Evolutionary conservation across 2,329 filamentous ascomycete genomes (phyloP), one percentile per base, ranked within the genome.

Genomic region (Clarireedia monteithiana): DNA sequence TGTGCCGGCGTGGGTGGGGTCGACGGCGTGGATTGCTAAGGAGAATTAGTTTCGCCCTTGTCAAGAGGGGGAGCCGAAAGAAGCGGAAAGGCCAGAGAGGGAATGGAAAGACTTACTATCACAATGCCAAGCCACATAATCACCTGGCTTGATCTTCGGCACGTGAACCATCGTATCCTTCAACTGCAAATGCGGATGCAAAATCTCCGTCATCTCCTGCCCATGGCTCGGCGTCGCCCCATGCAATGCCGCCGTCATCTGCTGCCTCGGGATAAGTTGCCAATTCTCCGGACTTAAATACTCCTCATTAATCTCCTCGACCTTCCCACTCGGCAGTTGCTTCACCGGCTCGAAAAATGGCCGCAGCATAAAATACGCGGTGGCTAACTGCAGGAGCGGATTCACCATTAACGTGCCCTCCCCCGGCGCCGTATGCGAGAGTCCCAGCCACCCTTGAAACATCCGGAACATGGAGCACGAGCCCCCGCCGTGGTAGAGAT

Each of bases 381-480:
- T 94, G 0, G 88, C 83, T 53, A 89, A 80, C 60, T 80, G 79
- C 47, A 94, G 72, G 52, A 95, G 75, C 0, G 91, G 91, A 64
- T 91, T 91, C 2, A 96, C 87, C 45, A 89, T 77, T 52, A 96
- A 72, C 0, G 91, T 94, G 0, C 91, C 91, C 72, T 95, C 85
- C 5, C 78, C 77, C 0, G 89, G 88, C 0, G 78, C 83, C 0
- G 83, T 86, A n/a, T 75, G 73, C 57, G 85, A 90, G 78, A 96
- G 85, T 58, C 81, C 82, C 52, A 96, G 71, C 91, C 91, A 96
- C 17, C 90, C 91, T 72, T 96, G 91, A 70, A 89, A 92, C 78
- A 90, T 87, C 40, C 92, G 81, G 71, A 96, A 91, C 75, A 91
- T 89, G 47, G 80, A 86, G 71, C 89, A 95, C 0, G 88, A 84